Conservation (phyloP, 2,329 filamentous ascomycete genomes). For the Alternaria hordeiaustralica region DNA sequence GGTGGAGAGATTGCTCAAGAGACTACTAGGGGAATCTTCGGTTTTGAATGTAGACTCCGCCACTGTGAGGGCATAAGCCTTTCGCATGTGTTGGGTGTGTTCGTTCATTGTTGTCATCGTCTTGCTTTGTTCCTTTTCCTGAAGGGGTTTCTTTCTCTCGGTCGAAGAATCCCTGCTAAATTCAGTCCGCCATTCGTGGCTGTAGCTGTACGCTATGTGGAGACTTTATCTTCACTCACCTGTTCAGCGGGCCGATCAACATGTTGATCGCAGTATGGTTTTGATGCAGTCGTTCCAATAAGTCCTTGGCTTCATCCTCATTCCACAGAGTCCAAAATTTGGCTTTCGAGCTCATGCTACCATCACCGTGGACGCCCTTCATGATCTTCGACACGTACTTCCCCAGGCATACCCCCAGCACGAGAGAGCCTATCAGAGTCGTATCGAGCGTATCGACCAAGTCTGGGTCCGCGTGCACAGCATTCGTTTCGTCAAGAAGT, state of each 20-base stretch:
- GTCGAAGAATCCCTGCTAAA: conserved; percentile 3
- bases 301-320: not conserved
- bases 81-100: conserved; percentile 12
- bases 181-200: not conserved
- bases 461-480: not conserved
- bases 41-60: conserved; percentile 19
- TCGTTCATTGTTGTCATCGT: conserved; percentile 9
- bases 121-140: not conserved
- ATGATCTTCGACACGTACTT: not conserved
- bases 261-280: not conserved
- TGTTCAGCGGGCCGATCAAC: not conserved
- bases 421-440: not conserved
- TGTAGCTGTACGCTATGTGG: not conserved
- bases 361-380: not conserved
- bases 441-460: not conserved
- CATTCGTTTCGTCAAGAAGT: not conserved
- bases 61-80: conserved; percentile 11
- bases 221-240: not conserved
- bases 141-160: conserved; percentile 2
- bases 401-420: not conserved
- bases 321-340: not conserved
- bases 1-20: not conserved
- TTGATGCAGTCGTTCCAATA: not conserved
- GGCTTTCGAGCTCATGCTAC: not conserved
- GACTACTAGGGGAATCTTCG: not conserved